A percentile compares a stretch with the other conserved stretches of the same genome.
Conservation (phyloP, 139 green algal species). For the Chlamydomonas schloesseri region DNA sequence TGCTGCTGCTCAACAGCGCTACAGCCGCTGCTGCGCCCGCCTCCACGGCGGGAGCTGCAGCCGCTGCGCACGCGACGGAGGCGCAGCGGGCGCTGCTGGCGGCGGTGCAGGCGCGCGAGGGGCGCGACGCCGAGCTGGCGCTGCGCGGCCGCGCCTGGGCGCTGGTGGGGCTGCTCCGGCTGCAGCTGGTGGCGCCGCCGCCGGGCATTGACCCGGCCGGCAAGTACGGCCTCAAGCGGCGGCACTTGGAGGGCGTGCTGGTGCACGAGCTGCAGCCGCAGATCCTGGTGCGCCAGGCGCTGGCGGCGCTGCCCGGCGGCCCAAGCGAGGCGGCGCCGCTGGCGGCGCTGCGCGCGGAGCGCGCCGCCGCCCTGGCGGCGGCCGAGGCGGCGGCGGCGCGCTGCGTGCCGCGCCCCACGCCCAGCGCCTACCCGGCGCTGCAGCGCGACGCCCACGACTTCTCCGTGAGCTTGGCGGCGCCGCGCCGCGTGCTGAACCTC, state of each 20-base stretch:
- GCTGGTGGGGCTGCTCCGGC: conserved; percentile 80
- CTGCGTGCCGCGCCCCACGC: conserved; percentile 79
- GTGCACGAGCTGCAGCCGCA: conserved; percentile 64
- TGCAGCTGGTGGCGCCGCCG: conserved; percentile 84
- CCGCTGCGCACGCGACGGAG: no score
- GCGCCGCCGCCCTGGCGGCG: not conserved
- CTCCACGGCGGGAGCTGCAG: not conserved
- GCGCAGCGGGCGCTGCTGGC: conserved; percentile 42
- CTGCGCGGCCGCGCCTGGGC: conserved; percentile 70
- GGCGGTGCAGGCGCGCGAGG: conserved; percentile 35
- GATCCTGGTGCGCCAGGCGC: conserved; percentile 51
- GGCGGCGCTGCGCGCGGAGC: conserved; percentile 21
- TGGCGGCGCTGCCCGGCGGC: conserved; percentile 73
- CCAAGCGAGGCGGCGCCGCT: conserved; percentile 66
- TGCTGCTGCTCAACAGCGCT: not conserved
- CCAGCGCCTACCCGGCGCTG: conserved; percentile 78
- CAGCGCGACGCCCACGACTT: conserved; percentile 65
- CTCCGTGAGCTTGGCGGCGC: conserved; percentile 34
- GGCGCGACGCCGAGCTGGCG: not conserved
- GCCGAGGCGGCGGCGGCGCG: conserved; percentile 39
- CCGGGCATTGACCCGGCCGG: conserved; percentile 85
- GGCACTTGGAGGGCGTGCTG: conserved; percentile 54
- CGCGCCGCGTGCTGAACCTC: conserved; percentile 47
- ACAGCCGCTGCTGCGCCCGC: not conserved
- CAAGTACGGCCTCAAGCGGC: conserved; percentile 65